Evolutionary conservation across 192 early-diverging fungal genomes (phyloP).

Genomic region (Pilaira anomala): DNA sequence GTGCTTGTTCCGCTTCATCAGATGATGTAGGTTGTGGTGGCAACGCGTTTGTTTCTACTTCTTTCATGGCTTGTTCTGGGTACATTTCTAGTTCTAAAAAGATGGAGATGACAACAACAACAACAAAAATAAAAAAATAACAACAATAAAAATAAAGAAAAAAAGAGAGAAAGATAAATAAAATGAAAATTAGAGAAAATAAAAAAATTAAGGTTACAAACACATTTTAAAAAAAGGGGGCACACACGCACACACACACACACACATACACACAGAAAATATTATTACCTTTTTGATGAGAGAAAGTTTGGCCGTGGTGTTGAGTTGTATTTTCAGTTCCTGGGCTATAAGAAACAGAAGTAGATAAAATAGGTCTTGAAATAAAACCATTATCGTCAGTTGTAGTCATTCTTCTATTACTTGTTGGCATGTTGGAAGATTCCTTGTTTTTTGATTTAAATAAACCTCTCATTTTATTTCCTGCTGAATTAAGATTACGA

Average conservation of each 20-base stretch:
- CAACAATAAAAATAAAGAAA: background rate
- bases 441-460: slow-evolving; percentile 23
- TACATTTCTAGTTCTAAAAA: background rate
- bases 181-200: slow-evolving; percentile 2
- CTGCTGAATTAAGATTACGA: slow-evolving; percentile 25
- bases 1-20: slow-evolving; percentile 8
- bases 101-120: background rate
- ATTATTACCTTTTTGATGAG: slow-evolving; percentile 8
- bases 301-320: background rate
- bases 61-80: background rate
- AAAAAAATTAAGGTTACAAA: background rate
- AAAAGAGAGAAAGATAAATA: background rate
- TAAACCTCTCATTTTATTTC: slow-evolving; percentile 26
- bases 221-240: too few relatives aligned
- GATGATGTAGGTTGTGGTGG: background rate
- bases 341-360: slow-evolving; percentile 13
- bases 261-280: background rate
- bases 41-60: background rate
- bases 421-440: background rate
- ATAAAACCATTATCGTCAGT: background rate
- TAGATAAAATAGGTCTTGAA: background rate
- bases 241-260: background rate
- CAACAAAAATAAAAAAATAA: background rate
- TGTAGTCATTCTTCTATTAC: background rate
- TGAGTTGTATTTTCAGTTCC: background rate